These are phyloP conservation scores for Ruellia speciosa DNA, from an alignment of 305 asterid species.

Conservation along the genomic window DNA sequence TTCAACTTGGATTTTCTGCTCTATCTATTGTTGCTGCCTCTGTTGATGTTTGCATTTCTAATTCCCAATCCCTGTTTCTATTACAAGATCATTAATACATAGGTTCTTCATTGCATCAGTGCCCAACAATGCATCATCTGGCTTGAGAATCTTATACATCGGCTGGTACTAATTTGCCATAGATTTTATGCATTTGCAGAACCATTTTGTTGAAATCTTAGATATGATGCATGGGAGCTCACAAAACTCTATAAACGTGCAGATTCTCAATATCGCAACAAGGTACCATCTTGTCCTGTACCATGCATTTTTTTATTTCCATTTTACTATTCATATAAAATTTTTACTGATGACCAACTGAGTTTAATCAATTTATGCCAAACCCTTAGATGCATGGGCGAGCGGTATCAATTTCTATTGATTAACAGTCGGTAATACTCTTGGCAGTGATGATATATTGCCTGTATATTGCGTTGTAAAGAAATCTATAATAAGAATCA, in stretches of 20 bases:
- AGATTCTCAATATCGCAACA: conserved; percentile 56
- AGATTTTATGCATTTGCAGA: conserved; percentile 43
- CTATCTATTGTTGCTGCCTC: conserved; percentile 7
- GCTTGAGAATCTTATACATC: conserved; percentile 18
- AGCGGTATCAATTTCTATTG: neutral
- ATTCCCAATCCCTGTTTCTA: conserved; percentile 1
- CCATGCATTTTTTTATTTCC: conserved; percentile 10
- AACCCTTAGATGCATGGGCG: conserved; percentile 1
- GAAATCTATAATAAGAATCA: neutral
- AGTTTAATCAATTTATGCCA: conserved; percentile 16
- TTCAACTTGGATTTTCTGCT: conserved; percentile 12
- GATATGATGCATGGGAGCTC: conserved; percentile 70
- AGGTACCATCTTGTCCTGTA: conserved; percentile 34
- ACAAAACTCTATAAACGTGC: conserved; percentile 49
- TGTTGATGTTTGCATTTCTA: neutral
- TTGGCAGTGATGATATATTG: neutral
- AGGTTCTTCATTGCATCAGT: conserved; percentile 7
- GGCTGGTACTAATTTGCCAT: conserved; percentile 20
- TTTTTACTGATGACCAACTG: conserved; percentile 20
- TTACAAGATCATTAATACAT: conserved; percentile 10
- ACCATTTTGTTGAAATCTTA: conserved; percentile 70
- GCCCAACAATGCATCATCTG: conserved; percentile 9
- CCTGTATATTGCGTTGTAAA: neutral
- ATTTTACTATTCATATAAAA: conserved; percentile 8
- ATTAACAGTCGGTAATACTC: neutral